Percentiles rank a stretch among this genome's conserved stretches.
Conservation (phyloP, 305 asterid genomes). For the Caryopteris hybrid region DNA sequence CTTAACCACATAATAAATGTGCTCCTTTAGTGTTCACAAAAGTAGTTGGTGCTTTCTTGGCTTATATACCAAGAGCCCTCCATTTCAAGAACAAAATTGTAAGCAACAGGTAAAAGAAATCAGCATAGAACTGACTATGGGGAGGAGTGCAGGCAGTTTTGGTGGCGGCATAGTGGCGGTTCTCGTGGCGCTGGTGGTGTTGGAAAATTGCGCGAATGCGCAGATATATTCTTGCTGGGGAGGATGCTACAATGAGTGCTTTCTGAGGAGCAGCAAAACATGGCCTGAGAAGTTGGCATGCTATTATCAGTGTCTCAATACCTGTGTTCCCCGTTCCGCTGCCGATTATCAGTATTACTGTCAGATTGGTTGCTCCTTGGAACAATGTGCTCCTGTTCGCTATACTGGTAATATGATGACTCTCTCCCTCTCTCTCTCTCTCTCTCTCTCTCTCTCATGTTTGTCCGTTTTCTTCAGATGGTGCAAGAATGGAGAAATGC, state of each 20-base stretch:
- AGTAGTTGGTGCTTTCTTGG: slow-evolving; percentile 20
- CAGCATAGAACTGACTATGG: slow-evolving; percentile 5
- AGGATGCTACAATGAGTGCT: slow-evolving; percentile 33
- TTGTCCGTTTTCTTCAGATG: slow-evolving; percentile 9
- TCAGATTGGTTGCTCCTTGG: slow-evolving; percentile 38
- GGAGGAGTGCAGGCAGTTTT: slow-evolving; percentile 1
- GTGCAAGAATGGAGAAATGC: slow-evolving; percentile 34
- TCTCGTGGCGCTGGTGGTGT: slow-evolving; percentile 14
- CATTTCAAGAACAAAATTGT: not conserved
- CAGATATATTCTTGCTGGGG: slow-evolving; percentile 31
- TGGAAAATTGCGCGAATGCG: slow-evolving; percentile 10
- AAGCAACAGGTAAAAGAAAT: not conserved
- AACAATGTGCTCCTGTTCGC: slow-evolving; percentile 14
- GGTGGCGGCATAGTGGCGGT: not conserved
- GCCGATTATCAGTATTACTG: slow-evolving; percentile 28
- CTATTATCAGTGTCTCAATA: slow-evolving; percentile 22
- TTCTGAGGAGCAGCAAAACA: slow-evolving; percentile 13
- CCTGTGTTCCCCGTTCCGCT: slow-evolving; percentile 28
- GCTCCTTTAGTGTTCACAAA: slow-evolving; percentile 8
- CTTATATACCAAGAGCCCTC: slow-evolving; percentile 16
- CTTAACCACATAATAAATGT: slow-evolving; percentile 20
- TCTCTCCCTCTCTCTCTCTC: not conserved
- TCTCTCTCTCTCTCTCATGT: not conserved
- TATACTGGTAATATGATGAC: slow-evolving; percentile 2
- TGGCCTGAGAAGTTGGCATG: slow-evolving; percentile 1